Percentiles rank a stretch among this genome's conserved stretches.
These are phyloP conservation scores for Colletotrichum zoysiae DNA, from an alignment of 2,329 filamentous ascomycete genomes.

Conservation along the genomic window DNA sequence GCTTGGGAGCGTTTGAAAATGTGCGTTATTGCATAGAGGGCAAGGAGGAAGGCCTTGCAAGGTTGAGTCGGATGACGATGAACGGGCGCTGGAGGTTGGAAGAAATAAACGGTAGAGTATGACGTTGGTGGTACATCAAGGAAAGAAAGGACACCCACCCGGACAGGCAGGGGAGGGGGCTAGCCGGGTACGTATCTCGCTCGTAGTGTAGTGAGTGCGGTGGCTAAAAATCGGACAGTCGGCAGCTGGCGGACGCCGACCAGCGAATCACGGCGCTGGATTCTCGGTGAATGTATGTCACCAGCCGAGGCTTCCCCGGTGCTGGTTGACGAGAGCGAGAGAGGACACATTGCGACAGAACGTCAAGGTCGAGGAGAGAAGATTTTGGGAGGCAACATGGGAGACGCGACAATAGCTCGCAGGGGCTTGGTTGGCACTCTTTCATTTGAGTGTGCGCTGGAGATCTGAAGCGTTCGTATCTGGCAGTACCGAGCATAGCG, in stretches of 20 bases:
- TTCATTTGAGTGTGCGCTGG: background rate
- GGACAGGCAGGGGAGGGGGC: too few species aligned
- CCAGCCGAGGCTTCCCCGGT: constrained; percentile 9
- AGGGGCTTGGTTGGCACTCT: too few species aligned
- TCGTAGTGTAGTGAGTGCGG: background rate
- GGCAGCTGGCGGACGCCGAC: constrained; percentile 4
- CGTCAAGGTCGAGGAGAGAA: background rate
- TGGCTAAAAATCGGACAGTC: constrained; percentile 10
- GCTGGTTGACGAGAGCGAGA: constrained; percentile 4
- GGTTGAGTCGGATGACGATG: background rate
- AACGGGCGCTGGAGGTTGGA: constrained; percentile 22
- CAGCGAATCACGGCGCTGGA: constrained; percentile 2
- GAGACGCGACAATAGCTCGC: background rate
- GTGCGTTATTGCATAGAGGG: constrained; percentile 34
- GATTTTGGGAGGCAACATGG: background rate
- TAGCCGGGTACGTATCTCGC: constrained; percentile 17
- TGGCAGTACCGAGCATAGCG: background rate
- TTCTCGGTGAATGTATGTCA: background rate
- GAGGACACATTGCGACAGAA: constrained; percentile 36
- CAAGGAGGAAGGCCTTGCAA: background rate
- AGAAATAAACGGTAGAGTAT: constrained; percentile 37
- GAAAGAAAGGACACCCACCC: background rate
- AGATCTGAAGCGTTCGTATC: background rate
- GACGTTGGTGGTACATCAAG: constrained; percentile 32
- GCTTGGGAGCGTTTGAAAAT: background rate